Base-by-base conservation (phyloP, 2,329 filamentous ascomycete species). In the Paramyrothecium sp. region DNA sequence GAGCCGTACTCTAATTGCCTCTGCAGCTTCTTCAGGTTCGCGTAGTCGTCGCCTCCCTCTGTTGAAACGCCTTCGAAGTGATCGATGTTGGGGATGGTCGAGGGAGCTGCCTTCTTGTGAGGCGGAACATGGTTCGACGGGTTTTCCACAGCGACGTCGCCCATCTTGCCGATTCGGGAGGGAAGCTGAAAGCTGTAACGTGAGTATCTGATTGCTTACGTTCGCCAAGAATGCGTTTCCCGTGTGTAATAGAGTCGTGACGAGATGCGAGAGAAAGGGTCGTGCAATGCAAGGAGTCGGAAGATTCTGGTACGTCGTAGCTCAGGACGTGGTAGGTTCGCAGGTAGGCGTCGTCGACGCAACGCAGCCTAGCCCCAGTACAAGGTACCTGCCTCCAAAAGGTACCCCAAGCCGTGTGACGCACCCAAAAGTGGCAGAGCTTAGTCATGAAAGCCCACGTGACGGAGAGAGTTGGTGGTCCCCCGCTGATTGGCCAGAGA, bases 11-110 rank as follows among this genome's bases (percentile, higher is more conserved):
- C 95, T 67, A 98, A 81, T 81, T 98, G 93, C 73, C 94, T 85
- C 78, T 99, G 94, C 63, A 98, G 86, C 81, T 96, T 95, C 83
- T 99, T 99, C 75, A 98, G 84, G 46, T 89, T 92, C 54, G 91
- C 92, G 75, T 99, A 99, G 73, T 98, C 94, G 74, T 98, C 94
- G 63, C 87, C 90, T 53, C 88, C 89, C 69, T 97, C 92, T 56
- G 86, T 86, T 17, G 87, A 84, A 60, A 92, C 81, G 59, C 92
- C 92, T 75, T 97, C 94, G 63, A 97, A 87, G 65, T 89, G 89
- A 73, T 97, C 92, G 75, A 97, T 89, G 75, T 91, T 94, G 46
- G 92, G 90, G 77, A 97, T 95, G 69, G 89, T 88, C 61, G 89
- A 90, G 54, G 89, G 86, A 68, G 87, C 83, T 70, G 88, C 81